These are phyloP conservation scores for Scutellaria baicalensis DNA, from an alignment of 257 asterid species.

Conservation along the genomic window DNA sequence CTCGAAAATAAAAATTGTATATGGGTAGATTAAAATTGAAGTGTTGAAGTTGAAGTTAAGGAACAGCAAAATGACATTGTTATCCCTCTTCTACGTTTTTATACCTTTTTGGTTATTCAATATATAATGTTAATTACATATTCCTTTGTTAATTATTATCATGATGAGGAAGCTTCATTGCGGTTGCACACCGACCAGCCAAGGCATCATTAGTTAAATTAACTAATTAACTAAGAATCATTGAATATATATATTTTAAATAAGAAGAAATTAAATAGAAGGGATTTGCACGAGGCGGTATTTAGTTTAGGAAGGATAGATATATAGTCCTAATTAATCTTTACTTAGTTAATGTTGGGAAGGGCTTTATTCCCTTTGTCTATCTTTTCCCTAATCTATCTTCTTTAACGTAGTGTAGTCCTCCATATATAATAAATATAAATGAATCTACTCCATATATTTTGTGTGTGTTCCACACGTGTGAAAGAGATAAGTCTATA, in stretches of 20 bases:
- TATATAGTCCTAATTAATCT: not conserved
- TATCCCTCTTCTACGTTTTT: not conserved
- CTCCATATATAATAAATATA: not conserved
- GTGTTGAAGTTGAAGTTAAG: not conserved
- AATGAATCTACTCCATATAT: no score
- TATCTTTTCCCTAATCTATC: not conserved
- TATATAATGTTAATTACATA: no score
- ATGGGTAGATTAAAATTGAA: no score
- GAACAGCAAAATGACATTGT: not conserved
- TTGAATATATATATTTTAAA: not conserved
- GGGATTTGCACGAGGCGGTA: slow-evolving; percentile 5
- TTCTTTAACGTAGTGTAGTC: not conserved
- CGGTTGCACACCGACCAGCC: slow-evolving; percentile 8
- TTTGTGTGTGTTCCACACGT: no score
- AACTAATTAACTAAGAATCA: not conserved
- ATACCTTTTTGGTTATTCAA: not conserved
- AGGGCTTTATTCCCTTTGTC: not conserved
- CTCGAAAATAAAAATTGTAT: no score
- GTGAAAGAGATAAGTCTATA: no score
- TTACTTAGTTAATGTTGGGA: not conserved
- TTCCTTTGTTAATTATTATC: not conserved
- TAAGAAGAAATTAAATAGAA: not conserved
- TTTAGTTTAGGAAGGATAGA: not conserved
- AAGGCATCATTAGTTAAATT: not conserved
- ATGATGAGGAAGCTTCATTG: slow-evolving; percentile 11